These are phyloP conservation scores for Fusarium floridanum DNA, from an alignment of 2,329 filamentous ascomycete species.

Conservation along the genomic window DNA sequence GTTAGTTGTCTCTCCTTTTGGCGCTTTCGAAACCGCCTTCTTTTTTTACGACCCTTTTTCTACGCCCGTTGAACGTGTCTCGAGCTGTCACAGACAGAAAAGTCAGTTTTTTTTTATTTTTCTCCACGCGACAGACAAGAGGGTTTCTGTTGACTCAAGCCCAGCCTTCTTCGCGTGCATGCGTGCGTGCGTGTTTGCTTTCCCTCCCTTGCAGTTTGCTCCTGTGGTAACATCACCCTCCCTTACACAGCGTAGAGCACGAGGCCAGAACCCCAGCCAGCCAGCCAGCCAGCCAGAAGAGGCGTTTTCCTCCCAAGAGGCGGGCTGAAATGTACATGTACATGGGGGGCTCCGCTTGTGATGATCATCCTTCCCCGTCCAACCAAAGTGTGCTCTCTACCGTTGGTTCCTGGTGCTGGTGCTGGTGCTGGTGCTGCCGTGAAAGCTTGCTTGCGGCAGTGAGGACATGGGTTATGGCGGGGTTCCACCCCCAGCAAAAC, in stretches of 20 bases:
- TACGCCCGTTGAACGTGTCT: slow-evolving; percentile 5
- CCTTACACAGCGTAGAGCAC: not conserved
- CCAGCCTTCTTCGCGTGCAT: not conserved
- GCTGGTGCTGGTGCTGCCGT: slow-evolving; percentile 2
- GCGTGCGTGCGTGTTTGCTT: not conserved
- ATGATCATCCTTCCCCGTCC: not conserved
- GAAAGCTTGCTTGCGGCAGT: not conserved
- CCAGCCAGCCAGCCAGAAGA: not conserved
- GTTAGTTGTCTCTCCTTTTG: not conserved
- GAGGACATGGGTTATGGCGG: not conserved
- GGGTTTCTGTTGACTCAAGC: not conserved
- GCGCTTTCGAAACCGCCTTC: not conserved
- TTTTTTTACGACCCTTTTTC: not conserved
- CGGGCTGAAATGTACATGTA: not conserved
- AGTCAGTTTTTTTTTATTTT: not conserved
- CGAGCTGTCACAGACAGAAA: not conserved
- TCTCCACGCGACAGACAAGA: not conserved
- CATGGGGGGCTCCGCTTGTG: not conserved
- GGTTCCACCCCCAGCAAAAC: not conserved
- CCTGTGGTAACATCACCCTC: not conserved
- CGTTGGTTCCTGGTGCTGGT: slow-evolving; percentile 12
- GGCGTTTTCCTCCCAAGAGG: not conserved
- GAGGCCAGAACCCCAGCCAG: not conserved
- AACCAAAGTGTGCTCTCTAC: not conserved
- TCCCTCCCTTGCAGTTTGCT: slow-evolving; percentile 1